Evolutionary conservation across 352 stramenopile species (phyloP).

Genomic region (Phytophthora palmivora): DNA sequence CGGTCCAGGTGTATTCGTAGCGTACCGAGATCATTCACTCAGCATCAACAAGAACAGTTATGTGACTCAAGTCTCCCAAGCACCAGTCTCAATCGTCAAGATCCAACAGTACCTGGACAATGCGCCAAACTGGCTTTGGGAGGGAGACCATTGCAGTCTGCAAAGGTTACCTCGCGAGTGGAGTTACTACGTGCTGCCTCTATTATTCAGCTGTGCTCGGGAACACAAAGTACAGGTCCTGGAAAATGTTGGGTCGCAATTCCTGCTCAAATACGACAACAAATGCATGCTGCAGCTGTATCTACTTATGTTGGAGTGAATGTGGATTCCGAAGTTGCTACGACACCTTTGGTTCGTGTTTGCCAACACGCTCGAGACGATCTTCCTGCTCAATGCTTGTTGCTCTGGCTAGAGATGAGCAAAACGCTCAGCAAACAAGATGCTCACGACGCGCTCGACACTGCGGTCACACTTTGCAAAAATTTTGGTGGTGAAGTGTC

Average conservation of each 20-base stretch:
- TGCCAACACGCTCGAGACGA: constrained; percentile 45
- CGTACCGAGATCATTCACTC: constrained; percentile 39
- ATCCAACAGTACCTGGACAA: constrained; percentile 28
- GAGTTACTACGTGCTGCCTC: constrained; percentile 28
- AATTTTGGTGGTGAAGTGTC: constrained; percentile 22
- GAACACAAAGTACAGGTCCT: constrained; percentile 26
- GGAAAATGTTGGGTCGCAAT: constrained; percentile 58
- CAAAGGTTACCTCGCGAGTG: constrained; percentile 32
- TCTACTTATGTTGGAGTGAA: not conserved
- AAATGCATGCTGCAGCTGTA: constrained; percentile 19
- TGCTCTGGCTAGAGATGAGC: constrained; percentile 42
- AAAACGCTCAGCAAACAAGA: constrained; percentile 29
- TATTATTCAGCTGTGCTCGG: constrained; percentile 40
- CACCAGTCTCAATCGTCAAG: constrained; percentile 5
- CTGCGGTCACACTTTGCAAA: constrained; percentile 23
- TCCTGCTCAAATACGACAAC: constrained; percentile 36
- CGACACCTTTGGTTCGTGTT: constrained; percentile 33
- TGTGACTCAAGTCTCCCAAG: constrained; percentile 15
- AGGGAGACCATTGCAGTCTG: constrained; percentile 24
- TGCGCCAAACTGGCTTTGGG: constrained; percentile 43
- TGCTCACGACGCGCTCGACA: constrained; percentile 13
- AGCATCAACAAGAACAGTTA: constrained; percentile 37
- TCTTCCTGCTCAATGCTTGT: constrained; percentile 42
- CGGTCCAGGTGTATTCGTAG: constrained; percentile 35
- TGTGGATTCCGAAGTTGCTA: constrained; percentile 4